Conservation (phyloP, 2,329 filamentous ascomycete species). For the Pyricularia grisea region DNA sequence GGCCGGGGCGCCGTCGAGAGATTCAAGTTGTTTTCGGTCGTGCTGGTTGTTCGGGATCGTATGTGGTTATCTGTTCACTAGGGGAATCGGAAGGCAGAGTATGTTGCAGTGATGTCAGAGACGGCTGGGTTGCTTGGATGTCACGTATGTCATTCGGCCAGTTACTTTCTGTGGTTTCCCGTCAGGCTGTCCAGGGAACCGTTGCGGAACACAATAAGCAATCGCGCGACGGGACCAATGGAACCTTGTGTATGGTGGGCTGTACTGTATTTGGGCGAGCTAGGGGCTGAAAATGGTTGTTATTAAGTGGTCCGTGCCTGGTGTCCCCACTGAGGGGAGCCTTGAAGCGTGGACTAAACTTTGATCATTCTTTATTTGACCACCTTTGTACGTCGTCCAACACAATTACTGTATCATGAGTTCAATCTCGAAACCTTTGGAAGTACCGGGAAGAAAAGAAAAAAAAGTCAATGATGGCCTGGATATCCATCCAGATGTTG, state of each 20-base stretch:
- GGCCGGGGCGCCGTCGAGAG: background rate
- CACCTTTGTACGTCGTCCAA: background rate
- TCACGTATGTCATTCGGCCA: background rate
- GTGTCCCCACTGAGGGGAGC: background rate
- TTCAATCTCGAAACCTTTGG: background rate
- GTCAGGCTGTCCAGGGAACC: background rate
- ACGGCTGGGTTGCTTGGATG: background rate
- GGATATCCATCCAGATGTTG: background rate
- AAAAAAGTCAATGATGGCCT: background rate
- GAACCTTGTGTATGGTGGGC: background rate
- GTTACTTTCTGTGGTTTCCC: background rate
- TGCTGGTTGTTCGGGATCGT: background rate
- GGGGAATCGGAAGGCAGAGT: background rate
- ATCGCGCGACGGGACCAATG: background rate
- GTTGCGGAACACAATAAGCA: background rate
- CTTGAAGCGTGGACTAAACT: background rate
- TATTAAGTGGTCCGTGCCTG: background rate
- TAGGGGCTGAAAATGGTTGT: background rate
- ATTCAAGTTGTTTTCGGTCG: background rate
- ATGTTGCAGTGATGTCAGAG: background rate
- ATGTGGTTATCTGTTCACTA: background rate
- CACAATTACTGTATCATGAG: background rate
- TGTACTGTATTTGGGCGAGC: background rate
- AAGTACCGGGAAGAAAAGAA: background rate
- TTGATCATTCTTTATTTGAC: background rate